Conservation (phyloP, 768 basidiomycete species). For the Naganishia friedmannii region DNA sequence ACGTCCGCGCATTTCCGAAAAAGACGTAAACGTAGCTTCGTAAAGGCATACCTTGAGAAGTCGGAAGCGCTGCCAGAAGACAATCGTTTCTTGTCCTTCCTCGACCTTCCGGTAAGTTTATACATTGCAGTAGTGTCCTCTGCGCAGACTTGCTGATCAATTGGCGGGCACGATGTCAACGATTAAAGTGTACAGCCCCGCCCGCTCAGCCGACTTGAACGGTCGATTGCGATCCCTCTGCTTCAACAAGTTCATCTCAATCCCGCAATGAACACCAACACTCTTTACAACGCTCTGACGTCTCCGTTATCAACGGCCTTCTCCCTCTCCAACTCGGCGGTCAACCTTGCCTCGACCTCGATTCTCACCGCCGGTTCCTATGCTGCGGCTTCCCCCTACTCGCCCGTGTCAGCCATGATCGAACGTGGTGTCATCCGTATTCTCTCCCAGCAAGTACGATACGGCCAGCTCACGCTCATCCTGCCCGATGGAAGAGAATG, state of each 20-base stretch:
- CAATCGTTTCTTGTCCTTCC: neutral
- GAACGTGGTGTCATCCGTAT: neutral
- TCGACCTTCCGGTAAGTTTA: neutral
- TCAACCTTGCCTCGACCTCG: neutral
- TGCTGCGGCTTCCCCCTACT: neutral
- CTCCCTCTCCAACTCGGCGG: conserved; percentile 4
- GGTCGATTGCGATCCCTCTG: neutral
- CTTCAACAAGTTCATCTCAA: neutral
- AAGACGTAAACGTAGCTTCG: neutral
- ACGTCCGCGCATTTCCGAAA: neutral
- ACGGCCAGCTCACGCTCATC: conserved; percentile 24
- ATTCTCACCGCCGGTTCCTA: conserved; percentile 1
- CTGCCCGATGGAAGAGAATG: conserved; percentile 24
- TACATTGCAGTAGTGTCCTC: neutral
- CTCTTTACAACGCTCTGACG: conserved; percentile 11
- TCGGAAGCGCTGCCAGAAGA: neutral
- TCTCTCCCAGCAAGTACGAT: conserved; percentile 20
- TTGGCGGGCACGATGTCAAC: neutral
- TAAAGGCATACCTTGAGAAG: neutral
- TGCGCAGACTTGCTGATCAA: neutral
- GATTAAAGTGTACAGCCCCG: neutral
- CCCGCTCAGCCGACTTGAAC: neutral
- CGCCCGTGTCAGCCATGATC: neutral
- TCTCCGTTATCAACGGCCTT: conserved; percentile 7
- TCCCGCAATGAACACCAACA: neutral